Evolutionary conservation across 306 rosid species (phyloP).

Genomic region (Erythrophleum fordii): DNA sequence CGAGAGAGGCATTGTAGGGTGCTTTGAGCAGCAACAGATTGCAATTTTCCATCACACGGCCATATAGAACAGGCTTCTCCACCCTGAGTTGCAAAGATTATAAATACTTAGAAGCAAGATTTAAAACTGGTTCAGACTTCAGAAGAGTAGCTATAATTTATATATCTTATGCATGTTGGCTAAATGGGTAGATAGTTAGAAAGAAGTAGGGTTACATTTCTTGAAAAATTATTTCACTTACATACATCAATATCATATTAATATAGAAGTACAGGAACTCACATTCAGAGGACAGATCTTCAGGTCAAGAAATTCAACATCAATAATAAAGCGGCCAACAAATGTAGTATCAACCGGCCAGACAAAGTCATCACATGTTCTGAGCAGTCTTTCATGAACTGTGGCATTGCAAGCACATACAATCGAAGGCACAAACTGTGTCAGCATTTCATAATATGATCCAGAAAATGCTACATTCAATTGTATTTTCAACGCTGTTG

Average conservation of each 20-base stretch:
- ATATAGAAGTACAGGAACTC: constrained; percentile 45
- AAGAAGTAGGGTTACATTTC: neutral
- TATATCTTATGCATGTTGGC: neutral
- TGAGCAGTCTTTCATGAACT: constrained; percentile 77
- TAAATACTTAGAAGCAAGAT: neutral
- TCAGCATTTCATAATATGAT: constrained; percentile 23
- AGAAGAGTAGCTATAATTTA: constrained; percentile 15
- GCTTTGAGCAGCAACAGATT: constrained; percentile 58
- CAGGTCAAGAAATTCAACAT: constrained; percentile 87
- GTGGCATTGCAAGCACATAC: constrained; percentile 36
- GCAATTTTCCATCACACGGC: constrained; percentile 63
- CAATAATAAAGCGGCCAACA: constrained; percentile 74
- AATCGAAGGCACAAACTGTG: constrained; percentile 9
- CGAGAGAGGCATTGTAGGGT: constrained; percentile 72
- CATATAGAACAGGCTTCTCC: constrained; percentile 72
- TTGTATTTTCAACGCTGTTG: constrained; percentile 10
- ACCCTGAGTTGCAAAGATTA: constrained; percentile 51
- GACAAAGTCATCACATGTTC: constrained; percentile 72
- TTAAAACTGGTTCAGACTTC: neutral
- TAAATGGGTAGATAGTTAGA: constrained; percentile 3
- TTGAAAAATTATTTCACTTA: neutral
- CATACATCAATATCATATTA: neutral
- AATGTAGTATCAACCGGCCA: constrained; percentile 76
- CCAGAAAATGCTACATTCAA: constrained; percentile 15
- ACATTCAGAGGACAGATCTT: constrained; percentile 69